Percentiles rank a stretch among this genome's conserved stretches.
These are phyloP conservation scores for Tetrahymena malaccensis DNA, from an alignment of 73 alveolate species.

Conservation along the genomic window DNA sequence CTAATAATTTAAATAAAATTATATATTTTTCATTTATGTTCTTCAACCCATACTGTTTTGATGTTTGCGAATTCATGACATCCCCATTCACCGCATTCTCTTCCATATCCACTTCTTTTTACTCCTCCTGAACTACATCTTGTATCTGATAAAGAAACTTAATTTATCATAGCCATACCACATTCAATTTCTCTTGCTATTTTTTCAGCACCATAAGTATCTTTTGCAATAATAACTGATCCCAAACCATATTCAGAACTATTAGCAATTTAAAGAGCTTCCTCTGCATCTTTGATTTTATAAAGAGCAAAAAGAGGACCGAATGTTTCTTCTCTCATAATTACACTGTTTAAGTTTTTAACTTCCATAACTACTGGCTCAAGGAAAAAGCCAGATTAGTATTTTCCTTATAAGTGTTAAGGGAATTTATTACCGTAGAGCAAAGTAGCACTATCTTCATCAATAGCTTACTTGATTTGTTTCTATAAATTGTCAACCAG, in stretches of 20 bases:
- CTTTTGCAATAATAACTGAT: slow-evolving; percentile 65
- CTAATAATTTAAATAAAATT: too few relatives aligned
- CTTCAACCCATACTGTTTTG: slow-evolving; percentile 40
- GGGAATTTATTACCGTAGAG: slow-evolving; percentile 45
- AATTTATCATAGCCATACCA: slow-evolving; percentile 74
- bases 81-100: slow-evolving; percentile 72
- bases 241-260: slow-evolving; percentile 86
- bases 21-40: neutral
- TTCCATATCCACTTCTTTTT: slow-evolving; percentile 77
- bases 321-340: slow-evolving; percentile 67
- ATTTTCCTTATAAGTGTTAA: neutral
- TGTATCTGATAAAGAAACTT: slow-evolving; percentile 45
- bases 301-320: slow-evolving; percentile 79
- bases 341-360: slow-evolving; percentile 20
- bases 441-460: slow-evolving; percentile 52
- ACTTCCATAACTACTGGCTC: slow-evolving; percentile 49
- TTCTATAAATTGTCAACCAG: slow-evolving; percentile 25
- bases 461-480: slow-evolving; percentile 41
- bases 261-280: slow-evolving; percentile 79
- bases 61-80: slow-evolving; percentile 35
- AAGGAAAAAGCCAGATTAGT: slow-evolving; percentile 23
- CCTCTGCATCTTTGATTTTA: slow-evolving; percentile 56
- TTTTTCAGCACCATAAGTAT: slow-evolving; percentile 39
- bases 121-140: slow-evolving; percentile 78
- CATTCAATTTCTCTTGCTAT: slow-evolving; percentile 44